These are phyloP conservation scores for Pogostemon cablin DNA, from an alignment of 257 asterid species.

Conservation along the genomic window DNA sequence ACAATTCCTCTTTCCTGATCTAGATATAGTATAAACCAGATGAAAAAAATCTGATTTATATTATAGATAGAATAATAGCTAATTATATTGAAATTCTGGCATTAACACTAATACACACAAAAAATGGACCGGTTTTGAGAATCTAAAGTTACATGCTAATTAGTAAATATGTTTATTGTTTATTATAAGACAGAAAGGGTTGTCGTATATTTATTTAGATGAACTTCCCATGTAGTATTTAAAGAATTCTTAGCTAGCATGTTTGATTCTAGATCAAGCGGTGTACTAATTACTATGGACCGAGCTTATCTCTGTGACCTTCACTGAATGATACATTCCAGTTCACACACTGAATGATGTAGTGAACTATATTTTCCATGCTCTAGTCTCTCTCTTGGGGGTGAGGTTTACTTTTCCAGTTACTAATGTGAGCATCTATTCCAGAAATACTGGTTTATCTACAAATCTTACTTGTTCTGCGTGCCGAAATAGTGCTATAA, in stretches of 20 bases:
- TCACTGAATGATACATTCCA: background rate
- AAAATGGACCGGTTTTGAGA: background rate
- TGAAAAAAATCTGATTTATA: background rate
- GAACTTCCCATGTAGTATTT: background rate
- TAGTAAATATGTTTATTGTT: background rate
- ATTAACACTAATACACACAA: background rate
- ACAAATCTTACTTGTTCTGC: background rate
- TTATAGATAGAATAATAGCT: background rate
- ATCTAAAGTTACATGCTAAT: background rate
- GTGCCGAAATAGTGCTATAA: background rate
- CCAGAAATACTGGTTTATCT: background rate
- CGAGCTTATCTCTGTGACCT: background rate
- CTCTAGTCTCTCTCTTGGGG: background rate
- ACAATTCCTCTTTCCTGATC: conserved; percentile 11
- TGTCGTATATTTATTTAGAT: background rate
- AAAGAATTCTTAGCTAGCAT: background rate
- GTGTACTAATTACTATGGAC: background rate
- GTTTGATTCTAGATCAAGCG: background rate
- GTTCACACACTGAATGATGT: background rate
- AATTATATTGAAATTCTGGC: background rate
- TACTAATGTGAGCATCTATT: conserved; percentile 10
- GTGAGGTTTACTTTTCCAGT: background rate
- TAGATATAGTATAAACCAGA: conserved; percentile 13
- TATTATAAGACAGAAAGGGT: background rate
- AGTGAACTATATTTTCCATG: background rate